phyloP scores from a whole-genome alignment of 768 basidiomycete species.

The Lactarius evosmus region DNA sequence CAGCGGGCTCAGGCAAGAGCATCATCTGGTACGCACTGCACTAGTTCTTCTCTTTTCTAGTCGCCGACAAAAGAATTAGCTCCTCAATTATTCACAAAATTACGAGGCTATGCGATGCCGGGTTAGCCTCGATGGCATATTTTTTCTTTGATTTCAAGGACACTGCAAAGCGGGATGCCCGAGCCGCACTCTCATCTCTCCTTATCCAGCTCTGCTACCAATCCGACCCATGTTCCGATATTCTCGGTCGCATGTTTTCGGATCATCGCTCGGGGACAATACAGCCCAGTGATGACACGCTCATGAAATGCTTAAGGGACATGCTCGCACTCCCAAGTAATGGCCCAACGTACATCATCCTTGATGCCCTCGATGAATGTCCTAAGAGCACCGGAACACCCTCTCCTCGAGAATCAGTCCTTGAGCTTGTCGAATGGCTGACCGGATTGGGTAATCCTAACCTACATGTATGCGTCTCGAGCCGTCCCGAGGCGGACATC shows the following conservation, averaged over 20 bases:
- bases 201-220: background rate
- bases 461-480: background rate
- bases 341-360: background rate
- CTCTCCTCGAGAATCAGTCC: background rate
- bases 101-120: background rate
- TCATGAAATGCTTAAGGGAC: background rate
- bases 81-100: background rate
- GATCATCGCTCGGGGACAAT: no score
- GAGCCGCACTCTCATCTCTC: background rate
- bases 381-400: background rate
- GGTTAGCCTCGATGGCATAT: background rate
- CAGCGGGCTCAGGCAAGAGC: background rate
- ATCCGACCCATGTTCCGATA: background rate
- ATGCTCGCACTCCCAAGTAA: background rate
- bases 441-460: background rate
- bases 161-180: background rate
- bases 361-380: background rate
- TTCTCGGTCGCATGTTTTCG: background rate
- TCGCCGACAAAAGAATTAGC: background rate
- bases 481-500: background rate
- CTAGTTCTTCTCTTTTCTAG: background rate
- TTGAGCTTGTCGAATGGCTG: background rate
- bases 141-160: background rate
- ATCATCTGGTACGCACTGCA: background rate
- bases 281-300: background rate